A percentile compares a stretch with the other conserved stretches of the same genome.
Conservation (phyloP, 768 basidiomycete species). For the Suillus plorans region DNA sequence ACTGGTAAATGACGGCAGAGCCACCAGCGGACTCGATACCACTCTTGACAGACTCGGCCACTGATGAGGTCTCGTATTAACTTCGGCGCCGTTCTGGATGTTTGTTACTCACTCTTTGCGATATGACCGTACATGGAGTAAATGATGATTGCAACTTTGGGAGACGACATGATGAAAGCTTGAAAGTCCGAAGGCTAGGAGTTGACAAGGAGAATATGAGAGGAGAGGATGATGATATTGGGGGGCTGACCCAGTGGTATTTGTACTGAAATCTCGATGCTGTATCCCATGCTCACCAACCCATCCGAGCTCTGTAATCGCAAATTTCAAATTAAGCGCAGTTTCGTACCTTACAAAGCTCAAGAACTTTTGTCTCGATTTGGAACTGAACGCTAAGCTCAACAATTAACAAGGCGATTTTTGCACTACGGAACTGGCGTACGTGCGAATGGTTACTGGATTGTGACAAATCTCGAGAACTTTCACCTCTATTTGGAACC, state of each 20-base stretch:
- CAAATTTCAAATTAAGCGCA: background rate
- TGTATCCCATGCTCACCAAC: background rate
- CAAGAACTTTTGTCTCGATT: background rate
- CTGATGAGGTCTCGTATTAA: conserved; percentile 34
- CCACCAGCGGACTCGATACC: conserved; percentile 54
- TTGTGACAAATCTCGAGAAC: conserved; percentile 14
- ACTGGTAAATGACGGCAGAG: conserved; percentile 55
- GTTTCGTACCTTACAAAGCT: background rate
- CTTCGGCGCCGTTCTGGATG: background rate
- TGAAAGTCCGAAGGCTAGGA: background rate
- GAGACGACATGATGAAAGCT: conserved; percentile 37
- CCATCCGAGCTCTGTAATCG: too few relatives aligned
- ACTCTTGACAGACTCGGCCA: conserved; percentile 52
- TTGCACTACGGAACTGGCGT: background rate
- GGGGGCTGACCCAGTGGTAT: background rate
- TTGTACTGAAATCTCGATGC: conserved; percentile 12
- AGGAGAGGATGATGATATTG: background rate
- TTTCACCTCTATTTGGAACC: conserved; percentile 7
- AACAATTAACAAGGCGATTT: background rate
- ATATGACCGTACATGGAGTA: conserved; percentile 81
- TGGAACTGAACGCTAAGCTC: background rate
- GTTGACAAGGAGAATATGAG: conserved; percentile 2
- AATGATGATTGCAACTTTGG: conserved; percentile 68
- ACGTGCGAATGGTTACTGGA: background rate
- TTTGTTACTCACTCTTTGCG: conserved; percentile 48